phyloP scores from a whole-genome alignment of 352 stramenopile genomes.

The Saprolegnia parasitica region DNA sequence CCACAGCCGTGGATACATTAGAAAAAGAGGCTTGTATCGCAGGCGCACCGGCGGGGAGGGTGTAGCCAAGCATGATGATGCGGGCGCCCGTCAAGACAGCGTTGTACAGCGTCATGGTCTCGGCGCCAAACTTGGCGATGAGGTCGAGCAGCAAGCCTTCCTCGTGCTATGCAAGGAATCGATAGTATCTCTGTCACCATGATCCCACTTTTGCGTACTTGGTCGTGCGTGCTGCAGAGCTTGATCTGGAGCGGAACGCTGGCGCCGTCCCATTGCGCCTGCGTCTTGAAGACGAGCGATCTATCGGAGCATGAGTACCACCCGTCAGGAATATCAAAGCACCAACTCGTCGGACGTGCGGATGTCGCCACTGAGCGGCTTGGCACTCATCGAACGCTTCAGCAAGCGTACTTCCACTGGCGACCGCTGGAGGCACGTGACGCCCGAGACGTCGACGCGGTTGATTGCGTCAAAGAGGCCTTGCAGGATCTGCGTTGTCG shows the following conservation, averaged over 20 bases:
- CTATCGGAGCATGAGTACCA: neutral
- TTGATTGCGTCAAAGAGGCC: conserved; percentile 73
- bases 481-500: conserved; percentile 47
- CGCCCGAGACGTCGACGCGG: conserved; percentile 51
- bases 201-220: conserved; percentile 29
- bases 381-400: conserved; percentile 56
- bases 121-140: conserved; percentile 73
- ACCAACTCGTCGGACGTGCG: conserved; percentile 23
- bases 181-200: neutral
- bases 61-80: conserved; percentile 80
- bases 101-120: conserved; percentile 84
- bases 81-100: conserved; percentile 72
- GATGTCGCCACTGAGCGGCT: conserved; percentile 1
- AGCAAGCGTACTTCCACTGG: conserved; percentile 69
- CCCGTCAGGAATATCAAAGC: neutral
- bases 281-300: conserved; percentile 55
- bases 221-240: conserved; percentile 75
- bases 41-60: conserved; percentile 52
- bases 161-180: conserved; percentile 40
- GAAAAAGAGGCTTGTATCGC: neutral
- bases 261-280: conserved; percentile 54
- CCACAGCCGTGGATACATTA: neutral
- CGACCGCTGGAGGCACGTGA: conserved; percentile 46
- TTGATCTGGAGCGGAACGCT: conserved; percentile 72
- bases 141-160: conserved; percentile 63